Base-by-base conservation (phyloP, 2,329 filamentous ascomycete species). In the Aspergillus carbonarius region DNA sequence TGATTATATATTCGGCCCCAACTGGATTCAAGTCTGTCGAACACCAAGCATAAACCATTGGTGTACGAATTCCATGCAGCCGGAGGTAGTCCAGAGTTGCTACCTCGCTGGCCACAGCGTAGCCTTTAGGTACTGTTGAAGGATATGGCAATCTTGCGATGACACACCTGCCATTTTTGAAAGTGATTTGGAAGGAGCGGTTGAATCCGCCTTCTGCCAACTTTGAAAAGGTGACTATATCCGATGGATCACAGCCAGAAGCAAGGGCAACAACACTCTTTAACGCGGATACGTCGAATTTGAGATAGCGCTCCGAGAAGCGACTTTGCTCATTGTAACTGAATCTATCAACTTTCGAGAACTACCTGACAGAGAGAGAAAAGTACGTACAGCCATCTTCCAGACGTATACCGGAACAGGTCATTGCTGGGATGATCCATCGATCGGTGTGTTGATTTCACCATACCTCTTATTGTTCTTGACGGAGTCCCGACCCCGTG, bases 141-240 rank as follows among this genome's bases (percentile, higher is more conserved):
- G 70, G 70, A 58, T 75, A 75, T 2, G 73, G 74, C 2, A 76
- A 50, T 42, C 72, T 66, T 4, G 69, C 71, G 42, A 77, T 48
- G 27, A 75, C 55, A 27, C 60, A 63, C 6, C 54, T 58, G 4
- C 68, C 69, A 62, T 74, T 65, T n/a, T 59, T 60, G 62, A 75
- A 68, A 4, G 53, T 61, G 7, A 68, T 60, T 23, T 71, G 62
- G 44, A 76, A 73, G 0, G 72, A 51, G 4, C 73, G 68, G 57
- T 76, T 75, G 55, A 72, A 75, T 5, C 70, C 71, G 42, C 74
- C 74, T 58, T 77, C 74, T 1, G 68, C 67, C 7, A 76, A 25
- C 54, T 76, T 76, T 8, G 18, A 47, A 46, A 75, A 63, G 20
- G 55, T 15, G 6, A 37, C 35, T 8, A 70, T 49, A 44, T 69